Evolutionary conservation across 2,329 filamentous ascomycete genomes (phyloP).

Genomic region (Zymoseptoria crescenta): DNA sequence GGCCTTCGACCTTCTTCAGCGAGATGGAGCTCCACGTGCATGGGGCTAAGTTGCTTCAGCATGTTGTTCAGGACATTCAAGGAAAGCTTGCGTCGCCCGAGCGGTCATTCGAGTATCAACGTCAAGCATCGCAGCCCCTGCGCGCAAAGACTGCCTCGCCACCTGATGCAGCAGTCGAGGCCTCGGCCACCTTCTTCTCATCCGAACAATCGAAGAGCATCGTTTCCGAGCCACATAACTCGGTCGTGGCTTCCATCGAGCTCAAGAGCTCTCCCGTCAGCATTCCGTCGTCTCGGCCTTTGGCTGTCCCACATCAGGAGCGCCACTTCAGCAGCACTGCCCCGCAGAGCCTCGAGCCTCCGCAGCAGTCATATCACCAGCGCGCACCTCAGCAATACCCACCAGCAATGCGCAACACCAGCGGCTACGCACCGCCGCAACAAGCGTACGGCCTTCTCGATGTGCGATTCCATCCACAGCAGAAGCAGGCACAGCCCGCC

Average conservation of each 20-base stretch:
- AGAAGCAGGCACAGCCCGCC: background rate
- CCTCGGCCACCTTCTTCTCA: background rate
- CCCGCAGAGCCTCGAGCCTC: background rate
- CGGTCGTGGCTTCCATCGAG: background rate
- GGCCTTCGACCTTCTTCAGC: slow-evolving; percentile 20
- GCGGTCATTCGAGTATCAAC: background rate
- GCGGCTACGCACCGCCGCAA: background rate
- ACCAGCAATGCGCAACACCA: background rate
- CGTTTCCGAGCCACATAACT: background rate
- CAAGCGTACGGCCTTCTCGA: background rate
- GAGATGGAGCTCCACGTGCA: slow-evolving; percentile 11
- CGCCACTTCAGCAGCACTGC: background rate
- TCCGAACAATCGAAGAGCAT: background rate
- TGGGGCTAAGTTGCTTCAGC: slow-evolving; percentile 14
- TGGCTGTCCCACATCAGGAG: background rate
- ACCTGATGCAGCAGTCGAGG: background rate
- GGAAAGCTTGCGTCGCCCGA: background rate
- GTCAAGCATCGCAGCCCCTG: background rate
- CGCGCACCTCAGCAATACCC: background rate
- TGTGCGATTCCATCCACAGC: background rate
- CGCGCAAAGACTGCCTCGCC: background rate
- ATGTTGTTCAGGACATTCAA: slow-evolving; percentile 14
- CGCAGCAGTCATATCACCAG: background rate
- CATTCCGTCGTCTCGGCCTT: background rate
- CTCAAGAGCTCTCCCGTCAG: background rate